phyloP scores from a whole-genome alignment of 1,284 basidiomycete species.

The Cutaneotrichosporon dermatis region DNA sequence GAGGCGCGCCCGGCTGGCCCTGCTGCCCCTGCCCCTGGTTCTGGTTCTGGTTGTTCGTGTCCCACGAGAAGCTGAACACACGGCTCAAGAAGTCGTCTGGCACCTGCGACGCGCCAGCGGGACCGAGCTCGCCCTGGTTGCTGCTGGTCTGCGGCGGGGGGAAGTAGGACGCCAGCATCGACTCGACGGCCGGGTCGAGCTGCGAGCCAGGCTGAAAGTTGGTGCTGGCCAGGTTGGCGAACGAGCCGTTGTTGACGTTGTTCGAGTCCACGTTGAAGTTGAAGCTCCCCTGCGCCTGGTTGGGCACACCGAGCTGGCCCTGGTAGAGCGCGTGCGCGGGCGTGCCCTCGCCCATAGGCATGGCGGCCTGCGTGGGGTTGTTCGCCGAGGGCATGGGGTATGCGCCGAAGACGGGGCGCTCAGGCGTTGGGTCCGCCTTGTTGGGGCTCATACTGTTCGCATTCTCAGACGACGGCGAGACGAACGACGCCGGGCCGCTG shows the following conservation, averaged over 20 bases:
- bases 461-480: constrained; percentile 12
- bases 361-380: background rate
- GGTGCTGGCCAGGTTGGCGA: constrained; percentile 35
- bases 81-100: constrained; percentile 45
- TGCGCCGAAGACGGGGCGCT: constrained; percentile 43
- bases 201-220: constrained; percentile 22
- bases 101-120: constrained; percentile 18
- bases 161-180: constrained; percentile 41
- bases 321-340: constrained; percentile 5
- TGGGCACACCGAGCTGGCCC: constrained; percentile 9
- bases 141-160: constrained; percentile 14
- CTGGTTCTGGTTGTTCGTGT: constrained; percentile 15
- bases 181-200: constrained; percentile 41
- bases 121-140: constrained; percentile 12
- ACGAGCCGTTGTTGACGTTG: constrained; percentile 18
- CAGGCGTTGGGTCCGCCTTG: constrained; percentile 25
- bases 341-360: background rate
- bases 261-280: constrained; percentile 32
- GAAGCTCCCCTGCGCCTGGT: constrained; percentile 8
- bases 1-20: background rate
- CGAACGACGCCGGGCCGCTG: background rate
- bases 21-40: background rate
- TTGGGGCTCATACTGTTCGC: background rate
- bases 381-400: constrained; percentile 36
- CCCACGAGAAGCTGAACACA: constrained; percentile 47